These are phyloP conservation scores for Teunomyces atbi DNA, from an alignment of 805 yeast species.

Conservation along the genomic window DNA sequence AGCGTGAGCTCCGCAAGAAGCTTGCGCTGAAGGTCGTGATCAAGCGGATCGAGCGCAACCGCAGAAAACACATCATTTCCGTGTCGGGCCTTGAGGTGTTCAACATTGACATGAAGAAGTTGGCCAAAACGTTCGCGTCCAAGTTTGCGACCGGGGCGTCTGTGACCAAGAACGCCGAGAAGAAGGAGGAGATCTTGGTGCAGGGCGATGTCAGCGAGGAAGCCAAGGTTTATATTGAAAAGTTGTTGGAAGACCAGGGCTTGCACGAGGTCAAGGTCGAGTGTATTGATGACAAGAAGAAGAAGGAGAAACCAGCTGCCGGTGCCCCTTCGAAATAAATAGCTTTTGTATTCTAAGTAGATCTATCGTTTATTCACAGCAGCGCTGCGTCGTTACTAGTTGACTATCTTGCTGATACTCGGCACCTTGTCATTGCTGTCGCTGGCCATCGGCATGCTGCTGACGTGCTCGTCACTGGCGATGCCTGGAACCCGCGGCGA, in stretches of 20 bases:
- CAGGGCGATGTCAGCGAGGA: conserved; percentile 96
- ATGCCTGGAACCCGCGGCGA: background rate
- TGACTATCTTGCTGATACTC: conserved; percentile 8
- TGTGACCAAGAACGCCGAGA: conserved; percentile 84
- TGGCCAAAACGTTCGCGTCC: conserved; percentile 88
- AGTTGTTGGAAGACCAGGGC: conserved; percentile 76
- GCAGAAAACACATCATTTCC: conserved; percentile 82
- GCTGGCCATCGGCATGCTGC: conserved; percentile 7
- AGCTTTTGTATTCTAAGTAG: background rate
- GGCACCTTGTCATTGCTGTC: conserved; percentile 11
- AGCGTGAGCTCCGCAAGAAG: conserved; percentile 76
- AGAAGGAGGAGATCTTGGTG: conserved; percentile 85
- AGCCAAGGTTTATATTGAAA: conserved; percentile 72
- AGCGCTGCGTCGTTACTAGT: background rate
- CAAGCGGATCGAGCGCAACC: conserved; percentile 86
- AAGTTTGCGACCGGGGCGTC: conserved; percentile 96
- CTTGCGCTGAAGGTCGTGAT: conserved; percentile 77
- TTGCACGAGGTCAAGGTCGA: conserved; percentile 85
- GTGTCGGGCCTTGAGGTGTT: conserved; percentile 86
- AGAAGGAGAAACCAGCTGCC: conserved; percentile 40
- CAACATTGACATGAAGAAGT: conserved; percentile 83
- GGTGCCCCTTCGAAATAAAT: background rate
- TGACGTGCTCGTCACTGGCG: conserved; percentile 2
- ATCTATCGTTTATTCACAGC: too few species aligned
- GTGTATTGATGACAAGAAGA: conserved; percentile 77